These are phyloP conservation scores for Euphorbia schlechtendalii DNA, from an alignment of 441 rosid species.

Conservation along the genomic window DNA sequence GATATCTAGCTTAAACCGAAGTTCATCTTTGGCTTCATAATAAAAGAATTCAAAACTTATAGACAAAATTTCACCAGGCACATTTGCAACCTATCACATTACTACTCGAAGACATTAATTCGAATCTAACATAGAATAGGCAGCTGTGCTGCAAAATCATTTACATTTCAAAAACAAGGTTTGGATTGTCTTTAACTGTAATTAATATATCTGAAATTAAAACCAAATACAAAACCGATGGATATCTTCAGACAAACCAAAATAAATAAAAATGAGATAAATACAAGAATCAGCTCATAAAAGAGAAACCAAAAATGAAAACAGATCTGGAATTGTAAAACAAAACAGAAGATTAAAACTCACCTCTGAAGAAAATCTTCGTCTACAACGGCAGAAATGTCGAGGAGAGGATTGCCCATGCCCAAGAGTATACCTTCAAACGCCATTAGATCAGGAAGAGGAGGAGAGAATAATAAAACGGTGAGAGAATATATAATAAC, in stretches of 20 bases:
- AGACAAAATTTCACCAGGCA: not conserved
- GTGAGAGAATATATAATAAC: too few relatives aligned
- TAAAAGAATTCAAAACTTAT: too few relatives aligned
- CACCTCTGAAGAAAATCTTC: slow-evolving; percentile 68
- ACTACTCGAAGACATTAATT: not conserved
- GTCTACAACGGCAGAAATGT: slow-evolving; percentile 84
- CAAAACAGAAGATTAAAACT: slow-evolving; percentile 10
- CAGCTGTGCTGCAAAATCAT: not conserved
- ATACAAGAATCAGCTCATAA: too few relatives aligned
- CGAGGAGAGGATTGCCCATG: slow-evolving; percentile 96
- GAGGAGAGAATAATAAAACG: not conserved
- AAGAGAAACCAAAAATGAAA: not conserved
- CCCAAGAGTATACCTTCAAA: slow-evolving; percentile 62
- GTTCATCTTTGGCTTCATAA: too few relatives aligned
- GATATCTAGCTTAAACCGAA: too few relatives aligned
- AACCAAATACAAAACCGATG: not conserved
- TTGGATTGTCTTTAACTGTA: not conserved
- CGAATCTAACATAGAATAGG: not conserved
- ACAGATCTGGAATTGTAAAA: not conserved
- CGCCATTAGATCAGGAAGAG: slow-evolving; percentile 40
- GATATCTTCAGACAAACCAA: too few relatives aligned
- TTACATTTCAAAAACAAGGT: not conserved
- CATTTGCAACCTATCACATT: not conserved
- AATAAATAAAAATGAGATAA: too few relatives aligned
- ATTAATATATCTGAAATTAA: not conserved